Conservation (phyloP, 306 rosid species). For the Delonix regia region DNA sequence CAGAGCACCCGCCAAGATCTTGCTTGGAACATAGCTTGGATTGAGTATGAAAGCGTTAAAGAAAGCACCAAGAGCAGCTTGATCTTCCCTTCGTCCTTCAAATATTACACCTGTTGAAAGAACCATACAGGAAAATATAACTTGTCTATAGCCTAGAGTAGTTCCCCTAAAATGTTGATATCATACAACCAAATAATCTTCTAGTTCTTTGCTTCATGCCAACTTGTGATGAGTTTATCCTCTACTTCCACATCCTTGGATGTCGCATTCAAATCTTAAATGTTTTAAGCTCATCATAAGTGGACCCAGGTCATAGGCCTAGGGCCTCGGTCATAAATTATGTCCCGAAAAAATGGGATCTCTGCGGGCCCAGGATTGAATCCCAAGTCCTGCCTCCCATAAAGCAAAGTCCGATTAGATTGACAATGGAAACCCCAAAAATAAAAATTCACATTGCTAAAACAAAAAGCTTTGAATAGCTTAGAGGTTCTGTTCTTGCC, state of each 20-base stretch:
- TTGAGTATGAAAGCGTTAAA: conserved; percentile 62
- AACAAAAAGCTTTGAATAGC: conserved; percentile 25
- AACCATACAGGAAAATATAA: conserved; percentile 23
- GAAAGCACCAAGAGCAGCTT: conserved; percentile 60
- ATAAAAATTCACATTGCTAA: conserved; percentile 2
- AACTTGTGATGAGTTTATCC: background rate
- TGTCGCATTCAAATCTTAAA: conserved; percentile 3
- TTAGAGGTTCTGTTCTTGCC: conserved; percentile 59
- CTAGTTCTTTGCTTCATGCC: background rate
- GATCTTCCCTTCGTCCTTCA: conserved; percentile 62
- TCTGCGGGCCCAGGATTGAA: conserved; percentile 21
- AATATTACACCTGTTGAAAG: conserved; percentile 60
- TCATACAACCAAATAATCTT: conserved; percentile 14
- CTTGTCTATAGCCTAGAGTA: background rate
- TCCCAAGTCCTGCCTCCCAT: background rate
- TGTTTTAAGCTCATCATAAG: background rate
- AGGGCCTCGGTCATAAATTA: background rate
- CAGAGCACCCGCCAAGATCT: conserved; percentile 56
- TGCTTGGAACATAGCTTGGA: conserved; percentile 72
- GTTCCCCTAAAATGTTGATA: background rate
- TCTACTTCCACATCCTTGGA: background rate
- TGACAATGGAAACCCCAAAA: background rate
- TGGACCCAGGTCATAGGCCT: background rate
- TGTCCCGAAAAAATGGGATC: background rate
- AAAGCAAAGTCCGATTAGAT: background rate